Evolutionary conservation across 352 stramenopile genomes (phyloP), one percentile per base, ranked within the genome.

Genomic region (Phytophthora lateralis): DNA sequence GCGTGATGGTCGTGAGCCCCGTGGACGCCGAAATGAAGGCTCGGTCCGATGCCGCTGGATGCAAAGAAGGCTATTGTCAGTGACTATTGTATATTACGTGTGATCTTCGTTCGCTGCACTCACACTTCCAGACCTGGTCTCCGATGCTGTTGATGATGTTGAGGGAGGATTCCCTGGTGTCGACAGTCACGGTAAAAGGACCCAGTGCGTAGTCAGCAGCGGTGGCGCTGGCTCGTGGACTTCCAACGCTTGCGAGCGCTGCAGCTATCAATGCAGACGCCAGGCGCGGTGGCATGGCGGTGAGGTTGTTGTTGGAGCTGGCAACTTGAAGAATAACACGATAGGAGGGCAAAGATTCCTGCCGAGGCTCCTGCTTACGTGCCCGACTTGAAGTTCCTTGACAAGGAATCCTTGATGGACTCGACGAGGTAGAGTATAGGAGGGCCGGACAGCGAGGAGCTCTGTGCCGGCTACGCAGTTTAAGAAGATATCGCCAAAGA

Each of bases 41-140:
- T 39, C 63, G 56, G 8, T 71, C 63, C 35, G 55, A 58, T 27
- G 63, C 49, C 18, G 50, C 63, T 71, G 9, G 0, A 54, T 35
- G 27, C 26, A 61, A 43, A 38, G 18, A 6, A 49, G 4, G 29
- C 5, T 8, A 55, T 20, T 20, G 43, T 53, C 10, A 55, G 35
- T 18, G 14, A 39, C 11, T 18, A 38, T n/a, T n/a, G n/a, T n/a
- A n/a, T 43, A 26, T 34, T 56, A 29, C 55, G 12, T 10, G 26
- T 30, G 12, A 21, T 17, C 15, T 32, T 41, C 21, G 21, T 27
- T 24, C 21, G 17, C 20, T 26, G 10, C 11, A 29, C 63, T 27
- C 32, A 71, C 63, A 71, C n/a, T 57, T 58, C 56, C 63, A 71
- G 38, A 71, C 56, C 62, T 62, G 63, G 18, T 66, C 63, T 21